Percentiles rank a stretch among this genome's conserved stretches.
Conservation (phyloP, 179 eudicot species). For the Gypsophila paniculata region DNA sequence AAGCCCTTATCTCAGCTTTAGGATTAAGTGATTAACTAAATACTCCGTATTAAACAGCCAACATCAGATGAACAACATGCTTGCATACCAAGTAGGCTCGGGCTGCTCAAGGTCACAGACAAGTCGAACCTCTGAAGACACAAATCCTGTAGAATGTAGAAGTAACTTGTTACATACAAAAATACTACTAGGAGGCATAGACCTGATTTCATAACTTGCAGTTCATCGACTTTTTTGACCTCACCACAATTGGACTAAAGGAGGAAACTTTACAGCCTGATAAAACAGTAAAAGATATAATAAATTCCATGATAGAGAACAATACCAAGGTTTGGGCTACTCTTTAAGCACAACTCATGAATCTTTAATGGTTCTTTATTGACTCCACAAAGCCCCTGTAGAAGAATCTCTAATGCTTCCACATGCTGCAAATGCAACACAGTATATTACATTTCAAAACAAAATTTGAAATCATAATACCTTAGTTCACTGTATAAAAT, state of each 20-base stretch:
- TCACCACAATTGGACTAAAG: background rate
- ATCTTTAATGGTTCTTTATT: conserved; percentile 60
- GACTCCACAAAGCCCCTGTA: conserved; percentile 85
- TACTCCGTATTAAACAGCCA: conserved; percentile 7
- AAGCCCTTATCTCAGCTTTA: background rate
- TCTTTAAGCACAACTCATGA: conserved; percentile 83
- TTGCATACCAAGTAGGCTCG: conserved; percentile 76
- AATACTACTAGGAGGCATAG: background rate
- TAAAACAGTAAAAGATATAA: background rate
- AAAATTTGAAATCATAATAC: background rate
- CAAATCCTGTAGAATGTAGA: conserved; percentile 41
- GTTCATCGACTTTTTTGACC: background rate
- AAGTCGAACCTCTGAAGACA: conserved; percentile 78
- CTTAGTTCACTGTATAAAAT: too few species aligned
- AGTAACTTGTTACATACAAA: background rate
- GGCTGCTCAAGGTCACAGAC: conserved; percentile 86
- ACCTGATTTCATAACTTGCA: background rate
- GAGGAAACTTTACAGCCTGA: background rate
- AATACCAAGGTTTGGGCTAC: conserved; percentile 75
- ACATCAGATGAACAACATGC: background rate
- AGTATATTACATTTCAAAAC: background rate
- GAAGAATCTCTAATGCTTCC: conserved; percentile 93
- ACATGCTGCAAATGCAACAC: conserved; percentile 69
- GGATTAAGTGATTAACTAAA: background rate
- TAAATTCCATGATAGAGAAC: background rate